phyloP scores from a whole-genome alignment of 768 basidiomycete species.

The Lactarius evosmus region DNA sequence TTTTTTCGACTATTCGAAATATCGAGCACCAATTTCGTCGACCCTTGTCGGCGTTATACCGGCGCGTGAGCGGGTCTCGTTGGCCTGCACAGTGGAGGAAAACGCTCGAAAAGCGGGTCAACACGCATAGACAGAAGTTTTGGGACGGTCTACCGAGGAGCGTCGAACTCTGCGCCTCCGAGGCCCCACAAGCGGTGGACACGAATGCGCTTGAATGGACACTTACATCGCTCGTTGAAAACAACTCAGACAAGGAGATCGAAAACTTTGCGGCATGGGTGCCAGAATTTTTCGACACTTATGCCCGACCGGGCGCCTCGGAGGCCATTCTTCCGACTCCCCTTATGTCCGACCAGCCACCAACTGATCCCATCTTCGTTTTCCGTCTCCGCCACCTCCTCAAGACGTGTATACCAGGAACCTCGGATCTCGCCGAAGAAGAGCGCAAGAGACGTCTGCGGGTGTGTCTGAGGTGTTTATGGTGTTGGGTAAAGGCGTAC shows the following conservation, averaged over 20 bases:
- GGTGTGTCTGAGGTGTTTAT: neutral
- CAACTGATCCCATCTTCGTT: neutral
- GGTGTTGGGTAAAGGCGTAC: neutral
- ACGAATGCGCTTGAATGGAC: neutral
- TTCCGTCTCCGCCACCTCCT: neutral
- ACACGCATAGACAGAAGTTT: neutral
- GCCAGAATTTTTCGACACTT: neutral
- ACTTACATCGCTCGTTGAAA: neutral
- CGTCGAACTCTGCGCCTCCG: neutral
- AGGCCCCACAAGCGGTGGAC: neutral
- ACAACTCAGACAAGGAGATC: neutral
- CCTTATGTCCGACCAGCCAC: neutral
- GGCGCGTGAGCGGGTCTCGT: neutral
- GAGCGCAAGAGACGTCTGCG: neutral
- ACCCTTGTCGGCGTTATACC: neutral
- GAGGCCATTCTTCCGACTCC: no score
- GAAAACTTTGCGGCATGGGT: neutral
- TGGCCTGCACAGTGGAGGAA: neutral
- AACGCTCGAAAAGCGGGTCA: neutral
- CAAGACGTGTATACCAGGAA: neutral
- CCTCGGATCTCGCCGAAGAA: neutral
- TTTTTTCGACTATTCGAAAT: neutral
- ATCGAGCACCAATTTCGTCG: neutral
- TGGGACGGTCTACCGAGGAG: neutral
- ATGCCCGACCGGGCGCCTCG: neutral